Evolutionary conservation across 139 green algal species (phyloP).

Genomic region (Picochlorum sp.): DNA sequence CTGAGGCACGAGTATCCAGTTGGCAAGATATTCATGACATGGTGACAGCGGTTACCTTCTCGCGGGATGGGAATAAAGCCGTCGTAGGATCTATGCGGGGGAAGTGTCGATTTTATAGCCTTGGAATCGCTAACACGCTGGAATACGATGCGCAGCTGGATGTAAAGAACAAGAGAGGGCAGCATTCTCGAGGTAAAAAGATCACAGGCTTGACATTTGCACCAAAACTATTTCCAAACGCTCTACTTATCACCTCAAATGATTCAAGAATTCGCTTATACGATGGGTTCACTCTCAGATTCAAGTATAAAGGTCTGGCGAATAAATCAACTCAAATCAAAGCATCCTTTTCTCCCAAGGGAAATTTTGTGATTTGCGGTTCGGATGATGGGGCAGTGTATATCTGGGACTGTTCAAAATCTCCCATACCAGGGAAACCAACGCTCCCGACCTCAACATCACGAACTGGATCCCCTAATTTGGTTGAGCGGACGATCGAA

Average conservation of each 20-base stretch:
- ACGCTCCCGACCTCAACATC: not conserved
- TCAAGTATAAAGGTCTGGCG: constrained; percentile 85
- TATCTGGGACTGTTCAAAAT: constrained; percentile 41
- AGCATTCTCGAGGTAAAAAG: constrained; percentile 54
- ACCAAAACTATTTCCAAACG: constrained; percentile 26
- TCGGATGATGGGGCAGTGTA: constrained; percentile 72
- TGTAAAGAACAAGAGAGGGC: constrained; percentile 54
- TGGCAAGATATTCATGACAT: constrained; percentile 81
- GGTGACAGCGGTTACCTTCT: constrained; percentile 75
- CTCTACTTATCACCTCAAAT: constrained; percentile 76
- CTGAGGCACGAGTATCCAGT: constrained; percentile 59
- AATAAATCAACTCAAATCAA: constrained; percentile 68
- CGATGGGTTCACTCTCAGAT: constrained; percentile 48
- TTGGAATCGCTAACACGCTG: constrained; percentile 31
- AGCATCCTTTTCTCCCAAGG: constrained; percentile 20
- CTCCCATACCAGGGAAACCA: not conserved
- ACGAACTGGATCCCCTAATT: not conserved
- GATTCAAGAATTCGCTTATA: constrained; percentile 69
- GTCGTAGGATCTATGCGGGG: constrained; percentile 65
- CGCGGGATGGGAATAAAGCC: constrained; percentile 41
- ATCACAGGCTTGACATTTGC: constrained; percentile 66
- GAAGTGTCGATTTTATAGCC: constrained; percentile 53
- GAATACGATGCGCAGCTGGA: constrained; percentile 73
- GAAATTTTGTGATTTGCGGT: constrained; percentile 54
- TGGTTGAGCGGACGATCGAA: not conserved